Evolutionary conservation across 257 asterid species (phyloP).

Genomic region (Solanum sejunctum): DNA sequence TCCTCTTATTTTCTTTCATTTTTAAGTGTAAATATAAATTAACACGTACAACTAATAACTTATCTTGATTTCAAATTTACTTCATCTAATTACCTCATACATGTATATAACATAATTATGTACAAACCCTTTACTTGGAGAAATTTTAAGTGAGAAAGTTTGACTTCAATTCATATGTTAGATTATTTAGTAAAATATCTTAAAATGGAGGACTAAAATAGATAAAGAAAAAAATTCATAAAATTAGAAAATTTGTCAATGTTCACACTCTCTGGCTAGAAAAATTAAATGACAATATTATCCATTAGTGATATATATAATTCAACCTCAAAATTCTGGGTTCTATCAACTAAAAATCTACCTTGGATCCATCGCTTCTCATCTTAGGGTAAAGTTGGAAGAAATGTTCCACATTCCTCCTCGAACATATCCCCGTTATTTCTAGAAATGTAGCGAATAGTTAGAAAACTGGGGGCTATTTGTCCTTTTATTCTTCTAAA

Average conservation of each 20-base stretch:
- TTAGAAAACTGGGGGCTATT: background rate
- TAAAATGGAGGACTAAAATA: too few species aligned
- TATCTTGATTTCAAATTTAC: background rate
- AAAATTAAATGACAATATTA: background rate
- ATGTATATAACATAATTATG: background rate
- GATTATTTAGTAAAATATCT: too few species aligned
- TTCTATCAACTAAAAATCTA: background rate
- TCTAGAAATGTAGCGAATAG: background rate
- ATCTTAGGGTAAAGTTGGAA: background rate
- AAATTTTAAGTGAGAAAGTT: too few species aligned
- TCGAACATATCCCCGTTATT: background rate
- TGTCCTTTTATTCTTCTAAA: background rate
- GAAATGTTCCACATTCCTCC: background rate
- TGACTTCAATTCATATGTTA: too few species aligned
- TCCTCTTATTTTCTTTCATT: background rate
- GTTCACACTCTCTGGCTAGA: background rate
- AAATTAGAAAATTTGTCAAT: background rate
- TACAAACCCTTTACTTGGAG: background rate
- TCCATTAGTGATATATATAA: background rate
- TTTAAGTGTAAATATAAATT: background rate
- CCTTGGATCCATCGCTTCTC: background rate
- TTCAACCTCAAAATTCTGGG: background rate
- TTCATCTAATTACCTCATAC: background rate
- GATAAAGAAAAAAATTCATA: too few species aligned
- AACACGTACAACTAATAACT: background rate